A percentile compares a stretch with the other conserved stretches of the same genome.
These are phyloP conservation scores for Colletotrichum spinosum DNA, from an alignment of 2,329 filamentous ascomycete species.

Conservation along the genomic window DNA sequence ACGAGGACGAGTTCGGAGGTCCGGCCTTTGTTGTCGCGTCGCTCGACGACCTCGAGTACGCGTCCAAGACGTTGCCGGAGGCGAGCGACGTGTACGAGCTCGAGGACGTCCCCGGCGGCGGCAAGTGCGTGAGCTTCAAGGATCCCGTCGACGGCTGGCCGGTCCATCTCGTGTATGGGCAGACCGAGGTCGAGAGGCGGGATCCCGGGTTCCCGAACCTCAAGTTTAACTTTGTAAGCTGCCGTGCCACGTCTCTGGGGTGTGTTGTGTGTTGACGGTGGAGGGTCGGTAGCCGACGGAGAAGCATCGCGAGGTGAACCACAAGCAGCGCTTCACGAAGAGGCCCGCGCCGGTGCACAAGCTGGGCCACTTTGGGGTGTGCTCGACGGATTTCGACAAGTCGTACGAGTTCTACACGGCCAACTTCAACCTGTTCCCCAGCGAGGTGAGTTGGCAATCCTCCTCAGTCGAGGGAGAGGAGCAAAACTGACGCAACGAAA, in stretches of 20 bases:
- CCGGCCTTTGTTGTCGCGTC: constrained; percentile 68
- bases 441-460: constrained; percentile 51
- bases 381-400: constrained; percentile 62
- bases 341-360: constrained; percentile 63
- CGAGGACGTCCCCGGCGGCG: constrained; percentile 63
- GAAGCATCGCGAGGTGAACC: constrained; percentile 55
- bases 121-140: constrained; percentile 63
- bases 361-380: constrained; percentile 66
- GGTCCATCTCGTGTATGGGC: constrained; percentile 68
- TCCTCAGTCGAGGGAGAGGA: too few species aligned
- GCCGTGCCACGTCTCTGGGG: not conserved
- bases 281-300: constrained; percentile 48
- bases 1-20: constrained; percentile 65
- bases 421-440: constrained; percentile 64
- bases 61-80: constrained; percentile 58
- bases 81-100: constrained; percentile 61
- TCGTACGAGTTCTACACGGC: constrained; percentile 61
- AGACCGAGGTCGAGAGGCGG: constrained; percentile 52
- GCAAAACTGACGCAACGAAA: not conserved
- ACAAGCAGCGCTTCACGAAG: constrained; percentile 62
- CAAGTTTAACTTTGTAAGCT: constrained; percentile 59
- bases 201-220: constrained; percentile 54
- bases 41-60: constrained; percentile 64
- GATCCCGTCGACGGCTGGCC: constrained; percentile 67
- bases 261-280: not conserved